Evolutionary conservation across 192 early-diverging fungal species (phyloP).

Genomic region (Mycoemilia scoparia): DNA sequence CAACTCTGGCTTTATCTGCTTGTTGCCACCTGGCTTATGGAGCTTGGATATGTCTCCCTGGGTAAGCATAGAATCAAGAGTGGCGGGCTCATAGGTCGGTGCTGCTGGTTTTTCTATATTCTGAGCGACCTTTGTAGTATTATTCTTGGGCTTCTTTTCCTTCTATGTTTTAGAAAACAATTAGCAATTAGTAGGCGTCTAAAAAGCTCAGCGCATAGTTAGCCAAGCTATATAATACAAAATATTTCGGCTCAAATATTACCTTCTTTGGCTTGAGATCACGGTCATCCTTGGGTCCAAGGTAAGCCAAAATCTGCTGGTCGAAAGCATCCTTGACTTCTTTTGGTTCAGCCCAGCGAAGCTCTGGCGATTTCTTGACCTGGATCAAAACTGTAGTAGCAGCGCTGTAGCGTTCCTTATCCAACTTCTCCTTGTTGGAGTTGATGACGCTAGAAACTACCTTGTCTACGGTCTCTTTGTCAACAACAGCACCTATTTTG

Average conservation of each 20-base stretch:
- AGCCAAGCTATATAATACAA: no score
- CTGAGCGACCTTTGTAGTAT: slow-evolving; percentile 5
- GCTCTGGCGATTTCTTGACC: slow-evolving; percentile 42
- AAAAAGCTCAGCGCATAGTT: no score
- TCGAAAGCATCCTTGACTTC: slow-evolving; percentile 80
- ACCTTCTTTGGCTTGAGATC: slow-evolving; percentile 38
- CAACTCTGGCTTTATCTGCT: slow-evolving; percentile 80
- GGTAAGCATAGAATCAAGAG: slow-evolving; percentile 51
- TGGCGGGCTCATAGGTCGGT: slow-evolving; percentile 17
- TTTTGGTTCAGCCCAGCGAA: slow-evolving; percentile 82
- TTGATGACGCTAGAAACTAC: slow-evolving; percentile 47
- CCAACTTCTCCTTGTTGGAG: slow-evolving; percentile 45
- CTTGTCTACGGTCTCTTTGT: slow-evolving; percentile 50
- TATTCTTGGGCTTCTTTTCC: slow-evolving; percentile 4
- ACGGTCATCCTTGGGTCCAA: slow-evolving; percentile 98
- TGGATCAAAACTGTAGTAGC: slow-evolving; percentile 57
- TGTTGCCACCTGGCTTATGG: slow-evolving; percentile 92
- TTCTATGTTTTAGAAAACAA: no score
- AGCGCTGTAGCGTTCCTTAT: slow-evolving; percentile 68
- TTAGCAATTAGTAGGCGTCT: no score
- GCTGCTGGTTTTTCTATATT: slow-evolving; percentile 7
- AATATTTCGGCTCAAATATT: no score
- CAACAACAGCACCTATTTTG: slow-evolving; percentile 80
- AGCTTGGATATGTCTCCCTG: slow-evolving; percentile 84
- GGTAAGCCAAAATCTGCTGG: slow-evolving; percentile 53